These are phyloP conservation scores for Astrocystis sublimbata DNA, from an alignment of 495 filamentous ascomycete genomes.

Conservation along the genomic window DNA sequence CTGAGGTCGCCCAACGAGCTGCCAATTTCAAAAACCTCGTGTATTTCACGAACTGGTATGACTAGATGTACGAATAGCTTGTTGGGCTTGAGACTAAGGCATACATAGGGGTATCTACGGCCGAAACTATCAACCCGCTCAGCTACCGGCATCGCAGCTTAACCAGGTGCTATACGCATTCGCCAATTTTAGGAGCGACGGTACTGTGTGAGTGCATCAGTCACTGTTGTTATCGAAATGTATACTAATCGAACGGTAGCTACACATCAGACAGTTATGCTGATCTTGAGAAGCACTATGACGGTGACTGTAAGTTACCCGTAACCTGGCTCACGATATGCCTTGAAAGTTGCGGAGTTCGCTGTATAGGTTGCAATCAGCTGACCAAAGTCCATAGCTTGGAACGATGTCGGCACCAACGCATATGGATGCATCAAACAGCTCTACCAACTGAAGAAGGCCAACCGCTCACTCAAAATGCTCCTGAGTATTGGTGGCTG, in stretches of 20 bases:
- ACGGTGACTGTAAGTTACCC: conserved; percentile 40
- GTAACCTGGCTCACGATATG: neutral
- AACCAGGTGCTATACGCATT: conserved; percentile 91
- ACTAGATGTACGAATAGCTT: neutral
- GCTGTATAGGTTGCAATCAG: neutral
- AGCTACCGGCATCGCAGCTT: conserved; percentile 76
- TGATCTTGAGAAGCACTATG: conserved; percentile 77
- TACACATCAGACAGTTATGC: conserved; percentile 56
- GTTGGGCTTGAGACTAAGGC: neutral
- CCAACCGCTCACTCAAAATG: conserved; percentile 81
- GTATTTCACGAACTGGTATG: conserved; percentile 52
- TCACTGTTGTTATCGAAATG: neutral
- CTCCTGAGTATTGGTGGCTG: conserved; percentile 88
- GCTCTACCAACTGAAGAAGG: conserved; percentile 80
- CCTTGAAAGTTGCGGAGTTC: neutral
- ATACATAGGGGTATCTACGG: conserved; percentile 74
- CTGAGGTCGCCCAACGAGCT: conserved; percentile 23
- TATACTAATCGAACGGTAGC: conserved; percentile 22
- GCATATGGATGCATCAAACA: conserved; percentile 86
- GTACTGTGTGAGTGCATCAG: conserved; percentile 66
- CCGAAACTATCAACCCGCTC: conserved; percentile 75
- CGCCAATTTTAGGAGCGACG: conserved; percentile 77
- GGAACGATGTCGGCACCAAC: conserved; percentile 57
- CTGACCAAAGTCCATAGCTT: conserved; percentile 36
- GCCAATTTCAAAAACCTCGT: conserved; percentile 44